Percentiles rank a stretch among this genome's conserved stretches.
These are phyloP conservation scores for Mycothermus thermophilus DNA, from an alignment of 495 filamentous ascomycete species.

Conservation along the genomic window DNA sequence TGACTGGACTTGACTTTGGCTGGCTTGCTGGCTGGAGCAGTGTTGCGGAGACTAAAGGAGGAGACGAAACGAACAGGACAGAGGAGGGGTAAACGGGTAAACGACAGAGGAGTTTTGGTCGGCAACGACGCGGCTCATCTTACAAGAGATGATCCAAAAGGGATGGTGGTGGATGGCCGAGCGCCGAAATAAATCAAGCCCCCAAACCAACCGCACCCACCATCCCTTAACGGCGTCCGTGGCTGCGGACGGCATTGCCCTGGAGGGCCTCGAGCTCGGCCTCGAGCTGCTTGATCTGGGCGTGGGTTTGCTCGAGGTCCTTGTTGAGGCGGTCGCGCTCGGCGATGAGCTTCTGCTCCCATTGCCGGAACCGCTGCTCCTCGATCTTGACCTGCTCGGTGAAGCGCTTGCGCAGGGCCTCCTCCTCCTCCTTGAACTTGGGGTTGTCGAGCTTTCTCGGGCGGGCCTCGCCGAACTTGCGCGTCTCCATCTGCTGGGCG, in stretches of 20 bases:
- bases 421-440: conserved; percentile 99
- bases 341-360: conserved; percentile 98
- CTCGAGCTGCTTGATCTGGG: conserved; percentile 93
- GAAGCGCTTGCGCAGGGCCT: conserved; percentile 93
- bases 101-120: too few relatives aligned
- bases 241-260: conserved; percentile 80
- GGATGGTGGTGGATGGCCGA: too few relatives aligned
- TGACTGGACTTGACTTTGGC: too few relatives aligned
- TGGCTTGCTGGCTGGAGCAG: too few relatives aligned
- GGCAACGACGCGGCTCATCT: too few relatives aligned
- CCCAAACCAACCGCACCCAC: too few relatives aligned
- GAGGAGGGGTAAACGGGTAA: too few relatives aligned
- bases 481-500: conserved; percentile 98
- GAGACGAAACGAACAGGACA: too few relatives aligned
- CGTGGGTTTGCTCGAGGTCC: conserved; percentile 93
- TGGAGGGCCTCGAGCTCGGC: conserved; percentile 86
- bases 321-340: conserved; percentile 98
- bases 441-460: conserved; percentile 98
- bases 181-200: too few relatives aligned
- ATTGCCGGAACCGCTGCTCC: conserved; percentile 95
- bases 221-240: conserved; percentile 81
- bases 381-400: conserved; percentile 99
- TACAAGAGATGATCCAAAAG: too few relatives aligned
- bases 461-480: conserved; percentile 95
- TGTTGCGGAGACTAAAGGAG: too few relatives aligned